Evolutionary conservation across 108 stramenopile genomes (phyloP).

Genomic region (Nitzschia inconspicua): DNA sequence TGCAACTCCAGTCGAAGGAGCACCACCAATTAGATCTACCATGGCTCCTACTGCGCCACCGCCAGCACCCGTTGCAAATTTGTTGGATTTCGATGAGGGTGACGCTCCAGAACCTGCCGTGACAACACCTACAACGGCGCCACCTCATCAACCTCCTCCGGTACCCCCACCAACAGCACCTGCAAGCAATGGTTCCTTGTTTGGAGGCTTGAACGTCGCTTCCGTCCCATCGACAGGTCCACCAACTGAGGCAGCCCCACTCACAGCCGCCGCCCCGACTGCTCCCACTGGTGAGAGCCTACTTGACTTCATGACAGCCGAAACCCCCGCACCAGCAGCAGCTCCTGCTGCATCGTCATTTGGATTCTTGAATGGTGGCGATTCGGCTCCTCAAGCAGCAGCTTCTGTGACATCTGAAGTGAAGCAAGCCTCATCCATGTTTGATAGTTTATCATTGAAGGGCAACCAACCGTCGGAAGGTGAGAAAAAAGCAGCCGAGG

Average conservation of each 20-base stretch:
- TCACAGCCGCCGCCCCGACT: conserved; percentile 16
- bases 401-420: conserved; percentile 2
- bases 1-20: conserved; percentile 16
- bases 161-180: not conserved
- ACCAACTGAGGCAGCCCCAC: conserved; percentile 6
- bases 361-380: conserved; percentile 6
- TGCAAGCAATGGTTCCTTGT: conserved; percentile 34
- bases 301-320: conserved; percentile 11
- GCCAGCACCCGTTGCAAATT: conserved; percentile 50
- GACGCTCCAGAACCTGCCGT: conserved; percentile 25
- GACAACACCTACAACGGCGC: conserved; percentile 21
- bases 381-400: conserved; percentile 7
- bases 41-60: conserved; percentile 39
- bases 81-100: conserved; percentile 71
- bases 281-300: conserved; percentile 1
- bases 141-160: conserved; percentile 12
- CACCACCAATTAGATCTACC: conserved; percentile 13
- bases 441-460: conserved; percentile 28
- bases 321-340: conserved; percentile 13
- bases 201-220: conserved; percentile 57
- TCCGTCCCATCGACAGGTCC: conserved; percentile 14
- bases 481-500: conserved; percentile 8
- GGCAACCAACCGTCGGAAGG: conserved; percentile 5
- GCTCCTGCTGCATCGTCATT: conserved; percentile 6
- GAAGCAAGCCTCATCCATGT: conserved; percentile 35